Percentiles rank a stretch among this genome's conserved stretches.
Evolutionary conservation across 2,329 filamentous ascomycete genomes (phyloP).

Genomic region (Exophiala viscosa): DNA sequence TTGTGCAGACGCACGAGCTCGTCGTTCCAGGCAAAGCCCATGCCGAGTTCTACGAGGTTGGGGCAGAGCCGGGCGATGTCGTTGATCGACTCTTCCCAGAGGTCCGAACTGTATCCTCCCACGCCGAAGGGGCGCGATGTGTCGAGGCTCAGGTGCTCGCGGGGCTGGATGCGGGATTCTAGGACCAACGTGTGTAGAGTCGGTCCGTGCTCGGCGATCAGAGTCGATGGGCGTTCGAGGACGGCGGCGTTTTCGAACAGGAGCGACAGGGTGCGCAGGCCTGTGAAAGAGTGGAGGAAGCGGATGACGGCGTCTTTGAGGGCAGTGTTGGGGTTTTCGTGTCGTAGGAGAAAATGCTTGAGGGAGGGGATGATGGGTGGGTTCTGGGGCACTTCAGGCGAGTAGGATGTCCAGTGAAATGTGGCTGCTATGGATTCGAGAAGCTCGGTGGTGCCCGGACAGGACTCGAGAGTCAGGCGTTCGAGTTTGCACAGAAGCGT

Average conservation of each 20-base stretch:
- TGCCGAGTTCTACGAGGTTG: constrained; percentile 26
- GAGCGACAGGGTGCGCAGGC: constrained; percentile 25
- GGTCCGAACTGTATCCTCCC: constrained; percentile 27
- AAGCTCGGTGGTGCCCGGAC: constrained; percentile 22
- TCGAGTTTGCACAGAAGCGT: constrained; percentile 24
- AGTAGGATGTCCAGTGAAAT: constrained; percentile 21
- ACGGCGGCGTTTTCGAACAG: constrained; percentile 28
- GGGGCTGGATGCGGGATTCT: constrained; percentile 28
- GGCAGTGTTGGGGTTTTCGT: constrained; percentile 22
- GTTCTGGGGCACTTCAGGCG: constrained; percentile 15
- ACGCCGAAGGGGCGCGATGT: constrained; percentile 28
- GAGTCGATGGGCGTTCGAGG: constrained; percentile 19
- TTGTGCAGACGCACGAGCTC: constrained; percentile 27
- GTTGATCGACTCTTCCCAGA: constrained; percentile 27
- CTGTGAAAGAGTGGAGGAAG: constrained; percentile 27
- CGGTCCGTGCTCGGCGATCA: constrained; percentile 25
- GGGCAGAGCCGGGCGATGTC: constrained; percentile 28
- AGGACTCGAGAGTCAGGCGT: constrained; percentile 25
- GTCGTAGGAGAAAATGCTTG: constrained; percentile 26
- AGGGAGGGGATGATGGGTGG: constrained; percentile 16
- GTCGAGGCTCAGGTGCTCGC: constrained; percentile 26
- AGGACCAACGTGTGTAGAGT: constrained; percentile 26
- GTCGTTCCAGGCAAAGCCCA: constrained; percentile 29
- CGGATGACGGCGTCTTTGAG: constrained; percentile 23
- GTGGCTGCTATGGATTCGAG: constrained; percentile 18